Conservation (phyloP, 306 rosid genomes). For the Vachellia collinsii region DNA sequence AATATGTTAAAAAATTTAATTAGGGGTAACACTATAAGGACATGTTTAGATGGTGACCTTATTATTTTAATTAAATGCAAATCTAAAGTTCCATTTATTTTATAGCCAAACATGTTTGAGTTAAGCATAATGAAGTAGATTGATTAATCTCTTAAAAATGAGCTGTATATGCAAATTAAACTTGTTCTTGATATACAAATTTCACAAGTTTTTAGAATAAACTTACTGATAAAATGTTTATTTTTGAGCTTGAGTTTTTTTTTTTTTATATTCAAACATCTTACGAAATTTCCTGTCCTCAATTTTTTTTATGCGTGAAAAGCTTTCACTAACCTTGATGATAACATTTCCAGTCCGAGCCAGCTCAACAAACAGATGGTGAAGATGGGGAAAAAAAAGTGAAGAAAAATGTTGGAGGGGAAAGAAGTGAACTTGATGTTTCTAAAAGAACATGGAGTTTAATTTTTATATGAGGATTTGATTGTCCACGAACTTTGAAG, state of each 20-base stretch:
- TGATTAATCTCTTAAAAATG: slow-evolving; percentile 8
- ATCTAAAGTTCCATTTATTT: slow-evolving; percentile 4
- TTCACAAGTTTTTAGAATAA: not conserved
- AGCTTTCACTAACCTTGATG: not conserved
- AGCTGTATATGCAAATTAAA: not conserved
- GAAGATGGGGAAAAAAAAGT: not conserved
- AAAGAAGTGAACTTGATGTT: not conserved
- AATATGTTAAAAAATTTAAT: slow-evolving; percentile 12
- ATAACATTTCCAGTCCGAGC: not conserved
- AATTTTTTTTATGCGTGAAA: not conserved
- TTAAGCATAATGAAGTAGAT: not conserved
- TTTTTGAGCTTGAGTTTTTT: too few relatives aligned
- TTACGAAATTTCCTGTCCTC: not conserved
- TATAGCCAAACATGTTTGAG: not conserved
- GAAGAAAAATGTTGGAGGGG: not conserved
- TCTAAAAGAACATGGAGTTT: not conserved
- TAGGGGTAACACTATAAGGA: slow-evolving; percentile 21
- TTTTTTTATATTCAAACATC: too few relatives aligned
- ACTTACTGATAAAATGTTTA: not conserved
- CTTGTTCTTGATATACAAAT: not conserved
- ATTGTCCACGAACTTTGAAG: not conserved
- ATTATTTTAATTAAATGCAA: slow-evolving; percentile 23
- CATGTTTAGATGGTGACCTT: slow-evolving; percentile 23
- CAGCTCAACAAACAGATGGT: not conserved
- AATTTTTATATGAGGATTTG: not conserved